Percentiles rank a stretch among this genome's conserved stretches.
These are phyloP conservation scores for Neopestalotiopsis sp. DNA, from an alignment of 2,329 filamentous ascomycete genomes.

Conservation along the genomic window DNA sequence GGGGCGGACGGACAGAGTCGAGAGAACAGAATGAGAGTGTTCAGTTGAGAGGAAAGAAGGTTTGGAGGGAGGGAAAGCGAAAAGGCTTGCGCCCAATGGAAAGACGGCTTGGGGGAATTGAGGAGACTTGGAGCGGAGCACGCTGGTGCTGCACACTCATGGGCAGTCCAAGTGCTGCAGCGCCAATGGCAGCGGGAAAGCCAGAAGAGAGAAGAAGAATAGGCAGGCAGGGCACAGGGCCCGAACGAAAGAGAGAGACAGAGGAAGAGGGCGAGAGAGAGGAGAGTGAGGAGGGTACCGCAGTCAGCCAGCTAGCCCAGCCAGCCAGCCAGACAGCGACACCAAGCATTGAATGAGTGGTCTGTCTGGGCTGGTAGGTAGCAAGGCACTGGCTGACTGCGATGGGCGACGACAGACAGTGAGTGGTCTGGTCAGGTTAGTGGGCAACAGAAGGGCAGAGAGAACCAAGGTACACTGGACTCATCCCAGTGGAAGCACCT, in stretches of 20 bases:
- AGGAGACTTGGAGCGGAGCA: conserved; percentile 19
- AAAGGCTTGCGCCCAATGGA: conserved; percentile 21
- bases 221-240: background rate
- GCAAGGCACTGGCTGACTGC: background rate
- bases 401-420: background rate
- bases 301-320: background rate
- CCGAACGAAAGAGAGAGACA: background rate
- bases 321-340: background rate
- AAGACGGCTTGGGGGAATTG: conserved; percentile 8
- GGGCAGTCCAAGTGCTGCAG: conserved; percentile 10
- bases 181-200: conserved; percentile 10
- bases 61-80: conserved; percentile 20
- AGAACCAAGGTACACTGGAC: background rate
- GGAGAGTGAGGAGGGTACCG: too few relatives aligned
- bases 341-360: too few relatives aligned
- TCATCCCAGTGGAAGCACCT: background rate
- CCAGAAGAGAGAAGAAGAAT: conserved; percentile 1
- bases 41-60: conserved; percentile 14
- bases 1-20: conserved; percentile 9
- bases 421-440: conserved; percentile 1
- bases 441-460: background rate
- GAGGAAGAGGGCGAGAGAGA: conserved; percentile 16
- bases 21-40: conserved; percentile 15
- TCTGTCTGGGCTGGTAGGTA: too few relatives aligned
- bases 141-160: conserved; percentile 6